phyloP scores from a whole-genome alignment of 768 basidiomycete genomes.

The Suillus paluster region DNA sequence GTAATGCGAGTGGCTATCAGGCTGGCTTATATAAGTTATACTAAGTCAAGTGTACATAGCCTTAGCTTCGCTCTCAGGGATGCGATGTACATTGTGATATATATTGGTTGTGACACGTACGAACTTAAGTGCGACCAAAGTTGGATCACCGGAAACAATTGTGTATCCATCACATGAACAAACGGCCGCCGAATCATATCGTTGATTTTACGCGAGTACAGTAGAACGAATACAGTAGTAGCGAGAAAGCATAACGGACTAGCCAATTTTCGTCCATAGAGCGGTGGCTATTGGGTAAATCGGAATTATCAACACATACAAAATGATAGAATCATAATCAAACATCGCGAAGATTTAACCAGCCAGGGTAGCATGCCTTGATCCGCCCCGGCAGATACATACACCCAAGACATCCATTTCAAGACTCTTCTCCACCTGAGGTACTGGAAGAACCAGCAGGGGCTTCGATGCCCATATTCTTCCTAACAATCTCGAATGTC shows the following conservation, averaged over 20 bases:
- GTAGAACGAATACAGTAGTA: conserved; percentile 6
- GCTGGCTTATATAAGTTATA: too few species aligned
- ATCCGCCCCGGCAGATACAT: conserved; percentile 1
- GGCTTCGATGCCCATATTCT: conserved; percentile 86
- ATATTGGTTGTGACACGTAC: too few species aligned
- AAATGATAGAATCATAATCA: conserved; percentile 5
- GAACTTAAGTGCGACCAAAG: too few species aligned
- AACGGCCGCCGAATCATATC: not conserved
- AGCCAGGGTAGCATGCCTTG: conserved; percentile 3
- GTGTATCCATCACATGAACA: conserved; percentile 3
- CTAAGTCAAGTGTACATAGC: too few species aligned
- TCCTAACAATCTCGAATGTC: conserved; percentile 86
- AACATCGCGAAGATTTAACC: conserved; percentile 17
- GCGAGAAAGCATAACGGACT: conserved; percentile 8
- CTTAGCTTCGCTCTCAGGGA: too few species aligned
- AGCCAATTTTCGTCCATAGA: conserved; percentile 8
- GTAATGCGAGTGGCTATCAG: too few species aligned
- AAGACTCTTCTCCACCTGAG: conserved; percentile 4
- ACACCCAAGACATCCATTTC: conserved; percentile 10
- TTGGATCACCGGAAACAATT: not conserved
- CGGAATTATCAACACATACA: not conserved
- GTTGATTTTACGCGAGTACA: conserved; percentile 1
- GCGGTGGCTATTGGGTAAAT: conserved; percentile 9
- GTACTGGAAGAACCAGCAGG: conserved; percentile 31
- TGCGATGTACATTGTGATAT: too few species aligned